Evolutionary conservation across 306 rosid species (phyloP), one percentile per base, ranked within the genome.

Genomic region (Glycyrrhiza uralensis): DNA sequence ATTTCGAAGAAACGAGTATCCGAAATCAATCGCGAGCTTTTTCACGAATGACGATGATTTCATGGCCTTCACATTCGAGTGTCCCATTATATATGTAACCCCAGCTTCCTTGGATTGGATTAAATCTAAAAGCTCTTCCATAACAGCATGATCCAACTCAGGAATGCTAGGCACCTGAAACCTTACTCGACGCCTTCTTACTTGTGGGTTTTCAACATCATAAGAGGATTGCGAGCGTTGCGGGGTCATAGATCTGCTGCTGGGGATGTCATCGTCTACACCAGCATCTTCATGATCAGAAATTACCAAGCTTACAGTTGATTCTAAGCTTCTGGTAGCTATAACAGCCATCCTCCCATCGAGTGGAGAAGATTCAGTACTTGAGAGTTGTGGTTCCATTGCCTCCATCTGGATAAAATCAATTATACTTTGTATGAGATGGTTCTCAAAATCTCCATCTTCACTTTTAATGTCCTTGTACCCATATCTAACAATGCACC

Each of bases 321-420:
- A 86, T 42, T 74, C 84, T 26, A 80, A 59, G 38, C 71, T 82
- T 66, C 93, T 79, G 10, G 88, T 77, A 73, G 96, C 86, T 77
- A 91, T 82, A 29, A 91, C 89, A 57, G 93, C 89, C 88, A 89
- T 84, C 63, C 91, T 83, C 38, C 88, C 96, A 33, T 91, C 96
- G 35, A 80, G 38, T 30, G 92, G 74, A 4, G 87, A 65, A 66
- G 66, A 58, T 32, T 87, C 97, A 0, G 90, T 76, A 77, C 77
- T 72, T 5, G 91, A 80, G 67, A 82, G 13, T 44, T 85, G 89
- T 62, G 92, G 86, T 77, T 87, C 96, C 24, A 57, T 83, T 1
- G 97, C 93, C 78, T 91, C 96, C 90, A 82, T 89, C 70, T 85
- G 92, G 78, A 89, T 89, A 64, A 89, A 91, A 82, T 91, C 89